These are phyloP conservation scores for Gossypium raimondii DNA, from an alignment of 345 rosid species.

Conservation along the genomic window DNA sequence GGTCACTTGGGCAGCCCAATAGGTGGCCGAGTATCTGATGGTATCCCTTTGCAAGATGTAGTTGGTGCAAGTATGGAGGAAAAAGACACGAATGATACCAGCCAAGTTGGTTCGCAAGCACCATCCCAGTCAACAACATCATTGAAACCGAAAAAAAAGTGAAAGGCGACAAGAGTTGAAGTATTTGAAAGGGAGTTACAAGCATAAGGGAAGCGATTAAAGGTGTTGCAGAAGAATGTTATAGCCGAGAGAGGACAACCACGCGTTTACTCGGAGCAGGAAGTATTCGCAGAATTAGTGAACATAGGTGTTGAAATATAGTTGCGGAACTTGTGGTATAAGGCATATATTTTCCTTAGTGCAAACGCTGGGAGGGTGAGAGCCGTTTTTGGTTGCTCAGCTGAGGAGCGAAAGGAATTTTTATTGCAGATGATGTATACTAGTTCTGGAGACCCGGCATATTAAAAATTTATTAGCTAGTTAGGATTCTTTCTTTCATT, in stretches of 20 bases:
- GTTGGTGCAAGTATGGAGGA: conserved; percentile 10
- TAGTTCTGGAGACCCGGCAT: neutral
- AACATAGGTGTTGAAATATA: conserved; percentile 8
- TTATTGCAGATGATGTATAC: conserved; percentile 22
- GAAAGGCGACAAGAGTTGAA: conserved; percentile 6
- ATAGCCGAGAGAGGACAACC: conserved; percentile 22
- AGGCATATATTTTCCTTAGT: conserved; percentile 19
- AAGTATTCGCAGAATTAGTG: conserved; percentile 26
- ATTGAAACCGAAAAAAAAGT: conserved; percentile 18
- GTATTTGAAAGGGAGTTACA: conserved; percentile 17
- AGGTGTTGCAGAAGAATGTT: conserved; percentile 20
- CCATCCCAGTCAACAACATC: conserved; percentile 17
- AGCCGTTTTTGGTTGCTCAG: neutral
- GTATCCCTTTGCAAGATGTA: conserved; percentile 17
- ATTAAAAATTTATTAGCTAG: neutral
- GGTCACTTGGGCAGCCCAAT: neutral
- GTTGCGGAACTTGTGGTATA: too few species aligned
- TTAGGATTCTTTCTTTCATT: neutral
- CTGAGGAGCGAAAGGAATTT: conserved; percentile 22
- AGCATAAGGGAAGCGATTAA: conserved; percentile 21
- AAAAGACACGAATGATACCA: conserved; percentile 18
- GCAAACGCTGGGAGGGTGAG: conserved; percentile 19
- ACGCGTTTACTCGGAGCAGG: conserved; percentile 20
- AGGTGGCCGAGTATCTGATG: conserved; percentile 1
- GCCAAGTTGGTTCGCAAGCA: conserved; percentile 19